These are phyloP conservation scores for Teunomyces aglyptinius DNA, from an alignment of 805 yeast genomes.

Conservation along the genomic window DNA sequence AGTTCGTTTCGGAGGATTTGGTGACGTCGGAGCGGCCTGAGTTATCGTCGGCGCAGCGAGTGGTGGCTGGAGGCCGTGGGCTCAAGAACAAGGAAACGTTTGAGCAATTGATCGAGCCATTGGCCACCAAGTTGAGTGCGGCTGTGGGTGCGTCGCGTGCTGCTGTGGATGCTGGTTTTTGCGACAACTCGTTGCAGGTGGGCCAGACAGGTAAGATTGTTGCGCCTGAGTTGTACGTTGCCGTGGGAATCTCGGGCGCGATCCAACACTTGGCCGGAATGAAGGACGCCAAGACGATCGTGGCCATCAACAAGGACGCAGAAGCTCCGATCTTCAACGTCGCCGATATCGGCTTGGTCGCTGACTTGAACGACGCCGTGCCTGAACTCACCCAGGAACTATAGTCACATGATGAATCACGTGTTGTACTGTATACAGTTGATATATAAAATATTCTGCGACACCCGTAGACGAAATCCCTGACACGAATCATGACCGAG, in stretches of 20 bases:
- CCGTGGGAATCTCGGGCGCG: conserved; percentile 95
- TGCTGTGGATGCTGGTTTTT: conserved; percentile 94
- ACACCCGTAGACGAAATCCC: neutral
- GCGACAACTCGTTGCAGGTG: conserved; percentile 93
- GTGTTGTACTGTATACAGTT: too few species aligned
- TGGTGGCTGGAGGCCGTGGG: conserved; percentile 94
- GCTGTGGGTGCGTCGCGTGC: conserved; percentile 98
- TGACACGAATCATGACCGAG: neutral
- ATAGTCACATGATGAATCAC: conserved; percentile 14
- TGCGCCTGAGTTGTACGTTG: conserved; percentile 92
- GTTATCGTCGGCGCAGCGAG: conserved; percentile 73
- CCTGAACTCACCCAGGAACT: conserved; percentile 89
- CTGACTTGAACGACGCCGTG: conserved; percentile 78
- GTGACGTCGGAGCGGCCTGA: conserved; percentile 86
- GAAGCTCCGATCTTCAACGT: conserved; percentile 92
- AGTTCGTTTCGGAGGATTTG: conserved; percentile 75
- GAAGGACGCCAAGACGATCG: conserved; percentile 93
- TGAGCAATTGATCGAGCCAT: conserved; percentile 71
- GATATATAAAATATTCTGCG: too few species aligned
- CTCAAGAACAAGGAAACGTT: conserved; percentile 86
- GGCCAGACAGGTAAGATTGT: conserved; percentile 98
- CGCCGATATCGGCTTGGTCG: conserved; percentile 87
- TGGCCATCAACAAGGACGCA: conserved; percentile 90
- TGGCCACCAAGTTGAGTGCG: conserved; percentile 81
- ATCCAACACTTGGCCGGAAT: conserved; percentile 98